Evolutionary conservation across 176 grass and related monocot genomes (phyloP), one percentile per base, ranked within the genome.

Genomic region (Oryza glumipatula): DNA sequence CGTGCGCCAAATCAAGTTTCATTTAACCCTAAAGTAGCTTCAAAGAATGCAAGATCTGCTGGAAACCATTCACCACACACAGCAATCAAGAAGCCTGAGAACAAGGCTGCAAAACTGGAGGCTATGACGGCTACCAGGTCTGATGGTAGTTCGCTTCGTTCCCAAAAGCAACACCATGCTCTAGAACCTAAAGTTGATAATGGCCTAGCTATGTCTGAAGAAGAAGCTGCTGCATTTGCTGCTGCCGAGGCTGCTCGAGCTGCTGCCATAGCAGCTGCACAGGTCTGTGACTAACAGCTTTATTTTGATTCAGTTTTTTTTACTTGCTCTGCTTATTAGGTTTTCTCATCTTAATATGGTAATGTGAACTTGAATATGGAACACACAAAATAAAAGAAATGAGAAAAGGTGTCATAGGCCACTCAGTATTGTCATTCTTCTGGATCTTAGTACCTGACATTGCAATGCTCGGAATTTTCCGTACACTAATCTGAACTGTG

Each of bases 191-290:
- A 90, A 21, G 56, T 15, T 5, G 86, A 99, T 32, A 67, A 67
- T 32, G 83, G n/a, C 70, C 66, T 91, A 17, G 82, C 78, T 83
- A 84, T 94, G 72, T 99, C 96, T 11, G 75, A 92, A 86, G 96
- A 99, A 90, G 96, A 90, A 80, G 91, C 89, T 87, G 93, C 91
- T 78, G 91, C 90, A 70, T 94, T 90, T 35, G 91, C 96, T 95
- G 96, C 90, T 87, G 94, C 90, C 2, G 93, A 96, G 89, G 86
- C 88, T 87, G 96, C 96, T 81, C 93, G 89, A 87, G 91, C 82
- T 87, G 91, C 96, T 67, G 96, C 96, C 56, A 76, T 96, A 81
- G 92, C 94, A 87, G 93, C 91, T 91, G 96, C 89, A 65, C 79
- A 99, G 96, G 96, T 99, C 30, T 21, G 48, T 66, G 5, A 36